Evolutionary conservation across 2,329 filamentous ascomycete genomes (phyloP).

Genomic region (Talaromyces verruculosus): DNA sequence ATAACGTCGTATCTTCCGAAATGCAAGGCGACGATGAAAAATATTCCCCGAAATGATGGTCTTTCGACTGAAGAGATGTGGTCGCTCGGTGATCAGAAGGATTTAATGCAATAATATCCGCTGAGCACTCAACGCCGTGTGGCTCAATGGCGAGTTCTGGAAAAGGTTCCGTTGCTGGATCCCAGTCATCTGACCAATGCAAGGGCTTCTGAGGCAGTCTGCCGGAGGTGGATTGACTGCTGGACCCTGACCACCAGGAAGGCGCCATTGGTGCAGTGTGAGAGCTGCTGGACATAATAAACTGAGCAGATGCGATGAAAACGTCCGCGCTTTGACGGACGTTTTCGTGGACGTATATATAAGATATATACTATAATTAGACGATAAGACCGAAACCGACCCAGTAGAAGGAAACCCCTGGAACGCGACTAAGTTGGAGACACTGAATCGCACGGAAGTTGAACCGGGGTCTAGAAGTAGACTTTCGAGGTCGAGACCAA

Average conservation of each 20-base stretch:
- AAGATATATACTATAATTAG: slow-evolving; percentile 12
- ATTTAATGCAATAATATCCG: slow-evolving; percentile 10
- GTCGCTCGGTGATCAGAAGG: slow-evolving; percentile 6
- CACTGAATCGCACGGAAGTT: background rate
- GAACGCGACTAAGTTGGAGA: slow-evolving; percentile 1
- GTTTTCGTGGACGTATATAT: background rate
- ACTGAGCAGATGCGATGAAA: background rate
- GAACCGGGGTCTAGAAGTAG: slow-evolving; percentile 7
- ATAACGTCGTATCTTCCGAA: slow-evolving; percentile 17
- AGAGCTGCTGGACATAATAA: slow-evolving; percentile 6
- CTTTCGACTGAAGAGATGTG: slow-evolving; percentile 6
- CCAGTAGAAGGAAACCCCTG: background rate
- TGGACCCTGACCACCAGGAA: slow-evolving; percentile 7
- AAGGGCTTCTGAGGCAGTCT: slow-evolving; percentile 11
- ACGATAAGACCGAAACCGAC: background rate
- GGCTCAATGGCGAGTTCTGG: slow-evolving; percentile 13
- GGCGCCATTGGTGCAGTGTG: slow-evolving; percentile 5
- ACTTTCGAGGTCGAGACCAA: slow-evolving; percentile 9
- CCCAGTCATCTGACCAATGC: slow-evolving; percentile 13
- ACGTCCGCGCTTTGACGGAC: background rate
- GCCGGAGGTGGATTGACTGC: background rate
- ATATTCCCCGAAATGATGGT: background rate
- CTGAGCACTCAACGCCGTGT: background rate
- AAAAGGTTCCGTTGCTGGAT: slow-evolving; percentile 15
- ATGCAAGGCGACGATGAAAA: slow-evolving; percentile 16